Evolutionary conservation across 2,329 filamentous ascomycete genomes (phyloP).

Genomic region (Fusarium keratoplasticum): DNA sequence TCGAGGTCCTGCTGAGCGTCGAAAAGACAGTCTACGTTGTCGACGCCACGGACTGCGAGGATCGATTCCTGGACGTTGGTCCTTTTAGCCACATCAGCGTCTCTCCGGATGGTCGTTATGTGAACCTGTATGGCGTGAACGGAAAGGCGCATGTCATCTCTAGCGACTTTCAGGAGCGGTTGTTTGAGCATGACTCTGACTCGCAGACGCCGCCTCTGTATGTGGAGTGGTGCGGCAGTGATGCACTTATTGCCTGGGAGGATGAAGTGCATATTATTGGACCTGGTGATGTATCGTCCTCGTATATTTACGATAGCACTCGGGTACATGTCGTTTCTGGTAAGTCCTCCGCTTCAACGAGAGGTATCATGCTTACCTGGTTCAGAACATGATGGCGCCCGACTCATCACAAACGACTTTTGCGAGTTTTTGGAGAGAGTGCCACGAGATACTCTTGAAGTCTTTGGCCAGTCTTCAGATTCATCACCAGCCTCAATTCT

Average conservation of each 20-base stretch:
- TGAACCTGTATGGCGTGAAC: constrained; percentile 86
- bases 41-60: constrained; percentile 90
- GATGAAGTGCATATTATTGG: constrained; percentile 96
- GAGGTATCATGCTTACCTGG: constrained; percentile 12
- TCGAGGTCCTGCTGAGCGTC: constrained; percentile 91
- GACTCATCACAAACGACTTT: constrained; percentile 90
- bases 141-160: constrained; percentile 93
- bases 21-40: constrained; percentile 86
- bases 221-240: constrained; percentile 95
- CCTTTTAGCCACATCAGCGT: constrained; percentile 92
- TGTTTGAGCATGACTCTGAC: constrained; percentile 91
- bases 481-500: constrained; percentile 93
- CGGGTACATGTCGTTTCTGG: constrained; percentile 91
- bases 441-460: constrained; percentile 84
- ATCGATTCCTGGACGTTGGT: constrained; percentile 89
- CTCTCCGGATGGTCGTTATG: constrained; percentile 89
- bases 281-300: constrained; percentile 78
- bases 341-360: constrained; percentile 39
- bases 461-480: constrained; percentile 89
- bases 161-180: constrained; percentile 91
- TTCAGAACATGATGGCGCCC: constrained; percentile 82
- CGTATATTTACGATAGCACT: constrained; percentile 90
- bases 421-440: constrained; percentile 98
- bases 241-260: constrained; percentile 96
- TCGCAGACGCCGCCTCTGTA: constrained; percentile 88